phyloP scores from a whole-genome alignment of 148 eudicot genomes.

The Vaccinium macrocarpon region DNA sequence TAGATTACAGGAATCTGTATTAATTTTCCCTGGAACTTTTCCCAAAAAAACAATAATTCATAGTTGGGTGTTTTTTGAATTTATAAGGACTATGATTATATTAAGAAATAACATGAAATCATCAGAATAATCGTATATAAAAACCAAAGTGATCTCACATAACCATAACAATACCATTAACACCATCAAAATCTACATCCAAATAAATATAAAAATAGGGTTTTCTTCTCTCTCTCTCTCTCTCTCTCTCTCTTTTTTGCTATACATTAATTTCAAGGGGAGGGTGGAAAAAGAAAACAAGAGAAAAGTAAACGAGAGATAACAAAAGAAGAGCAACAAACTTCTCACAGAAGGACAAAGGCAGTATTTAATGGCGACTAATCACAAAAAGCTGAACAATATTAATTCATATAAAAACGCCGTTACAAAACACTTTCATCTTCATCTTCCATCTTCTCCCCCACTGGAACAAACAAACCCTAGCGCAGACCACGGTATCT shows the following conservation, averaged over 20 bases:
- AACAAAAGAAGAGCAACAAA: conserved; percentile 21
- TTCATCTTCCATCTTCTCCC: conserved; percentile 3
- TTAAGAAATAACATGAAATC: background rate
- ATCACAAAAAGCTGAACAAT: conserved; percentile 12
- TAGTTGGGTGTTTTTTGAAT: background rate
- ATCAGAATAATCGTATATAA: background rate
- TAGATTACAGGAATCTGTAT: background rate
- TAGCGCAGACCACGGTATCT: background rate
- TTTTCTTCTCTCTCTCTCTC: background rate
- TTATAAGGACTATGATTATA: background rate
- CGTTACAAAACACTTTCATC: conserved; percentile 7
- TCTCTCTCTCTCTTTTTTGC: background rate
- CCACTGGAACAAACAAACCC: conserved; percentile 12
- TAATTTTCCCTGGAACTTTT: background rate
- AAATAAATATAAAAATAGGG: conserved; percentile 4
- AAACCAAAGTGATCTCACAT: background rate
- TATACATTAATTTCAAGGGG: conserved; percentile 17
- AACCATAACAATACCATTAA: background rate
- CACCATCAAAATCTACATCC: conserved; percentile 1
- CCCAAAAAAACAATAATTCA: background rate
- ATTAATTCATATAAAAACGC: background rate
- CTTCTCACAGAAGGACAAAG: conserved; percentile 24
- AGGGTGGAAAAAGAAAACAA: background rate
- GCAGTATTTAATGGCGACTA: conserved; percentile 18
- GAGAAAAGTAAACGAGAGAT: conserved; percentile 1